Percentiles rank a stretch among this genome's conserved stretches.
Conservation (phyloP, 768 basidiomycete genomes). For the Mycena maculata region DNA sequence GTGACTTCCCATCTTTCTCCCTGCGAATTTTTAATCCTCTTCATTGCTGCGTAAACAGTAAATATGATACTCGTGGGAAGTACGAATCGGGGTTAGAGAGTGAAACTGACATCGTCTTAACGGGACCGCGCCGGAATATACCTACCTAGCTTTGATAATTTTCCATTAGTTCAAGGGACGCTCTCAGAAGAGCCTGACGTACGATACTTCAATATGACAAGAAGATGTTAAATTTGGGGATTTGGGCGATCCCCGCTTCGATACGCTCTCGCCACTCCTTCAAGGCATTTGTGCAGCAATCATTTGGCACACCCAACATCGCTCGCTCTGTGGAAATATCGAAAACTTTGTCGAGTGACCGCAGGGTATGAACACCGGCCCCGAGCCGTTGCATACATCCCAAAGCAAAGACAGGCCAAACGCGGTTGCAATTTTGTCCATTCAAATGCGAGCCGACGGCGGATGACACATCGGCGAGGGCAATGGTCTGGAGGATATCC, state of each 20-base stretch:
- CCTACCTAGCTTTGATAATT: too few relatives aligned
- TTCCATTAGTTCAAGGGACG: too few relatives aligned
- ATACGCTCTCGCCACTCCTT: slow-evolving; percentile 5
- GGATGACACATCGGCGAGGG: too few relatives aligned
- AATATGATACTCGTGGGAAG: too few relatives aligned
- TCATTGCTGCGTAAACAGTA: too few relatives aligned
- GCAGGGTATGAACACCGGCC: background rate
- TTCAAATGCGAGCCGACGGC: background rate
- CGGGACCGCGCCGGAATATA: too few relatives aligned
- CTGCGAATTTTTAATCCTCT: too few relatives aligned
- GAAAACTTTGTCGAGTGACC: background rate
- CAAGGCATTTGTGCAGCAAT: slow-evolving; percentile 6
- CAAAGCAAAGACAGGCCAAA: background rate
- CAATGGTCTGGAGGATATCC: background rate
- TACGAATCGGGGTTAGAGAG: too few relatives aligned
- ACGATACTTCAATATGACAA: background rate
- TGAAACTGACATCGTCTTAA: too few relatives aligned
- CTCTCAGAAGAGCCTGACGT: too few relatives aligned
- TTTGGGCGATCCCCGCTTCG: background rate
- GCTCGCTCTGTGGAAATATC: background rate
- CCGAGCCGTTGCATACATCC: background rate
- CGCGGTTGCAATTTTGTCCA: background rate
- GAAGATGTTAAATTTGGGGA: slow-evolving; percentile 5
- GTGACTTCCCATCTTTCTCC: too few relatives aligned
- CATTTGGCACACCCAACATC: background rate